Evolutionary conservation across 2,329 filamentous ascomycete genomes (phyloP).

Genomic region (Aspergillus japonicus): DNA sequence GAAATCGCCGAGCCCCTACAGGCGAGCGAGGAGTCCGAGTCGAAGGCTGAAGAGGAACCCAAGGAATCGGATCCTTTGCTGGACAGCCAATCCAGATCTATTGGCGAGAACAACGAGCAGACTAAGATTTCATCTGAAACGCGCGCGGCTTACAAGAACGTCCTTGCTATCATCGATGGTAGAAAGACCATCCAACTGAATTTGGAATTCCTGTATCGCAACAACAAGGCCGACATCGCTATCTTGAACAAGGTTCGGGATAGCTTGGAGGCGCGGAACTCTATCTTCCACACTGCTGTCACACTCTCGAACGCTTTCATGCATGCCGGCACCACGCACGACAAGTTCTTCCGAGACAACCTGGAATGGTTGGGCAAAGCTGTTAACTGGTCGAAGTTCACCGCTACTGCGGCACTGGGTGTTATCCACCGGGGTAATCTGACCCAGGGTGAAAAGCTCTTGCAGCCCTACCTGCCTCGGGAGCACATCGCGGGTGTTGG

Average conservation of each 20-base stretch:
- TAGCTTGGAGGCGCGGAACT: slow-evolving; percentile 91
- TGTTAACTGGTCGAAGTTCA: slow-evolving; percentile 99
- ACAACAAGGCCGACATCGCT: slow-evolving; percentile 86
- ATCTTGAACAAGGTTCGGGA: slow-evolving; percentile 97
- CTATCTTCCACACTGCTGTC: slow-evolving; percentile 96
- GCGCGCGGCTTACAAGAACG: slow-evolving; percentile 55
- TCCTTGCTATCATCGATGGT: slow-evolving; percentile 70
- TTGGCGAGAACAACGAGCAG: slow-evolving; percentile 43
- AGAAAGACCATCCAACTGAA: slow-evolving; percentile 93
- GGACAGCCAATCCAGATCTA: slow-evolving; percentile 47
- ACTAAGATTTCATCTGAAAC: slow-evolving; percentile 49
- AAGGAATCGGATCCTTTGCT: slow-evolving; percentile 61
- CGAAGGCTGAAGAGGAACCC: slow-evolving; percentile 51
- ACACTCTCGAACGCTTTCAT: slow-evolving; percentile 99
- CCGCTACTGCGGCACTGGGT: slow-evolving; percentile 90
- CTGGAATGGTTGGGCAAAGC: slow-evolving; percentile 97
- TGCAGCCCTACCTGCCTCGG: slow-evolving; percentile 90
- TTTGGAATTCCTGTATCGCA: slow-evolving; percentile 92
- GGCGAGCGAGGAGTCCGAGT: slow-evolving; percentile 41
- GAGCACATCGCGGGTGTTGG: slow-evolving; percentile 61
- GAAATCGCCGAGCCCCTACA: slow-evolving; percentile 63
- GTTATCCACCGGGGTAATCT: slow-evolving; percentile 97
- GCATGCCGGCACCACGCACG: slow-evolving; percentile 97
- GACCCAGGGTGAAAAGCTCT: slow-evolving; percentile 84
- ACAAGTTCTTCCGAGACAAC: slow-evolving; percentile 98